Percentiles rank a stretch among this genome's conserved stretches.
Evolutionary conservation across 192 early-diverging fungal species (phyloP).

Genomic region (Rhizophagus prolifer): DNA sequence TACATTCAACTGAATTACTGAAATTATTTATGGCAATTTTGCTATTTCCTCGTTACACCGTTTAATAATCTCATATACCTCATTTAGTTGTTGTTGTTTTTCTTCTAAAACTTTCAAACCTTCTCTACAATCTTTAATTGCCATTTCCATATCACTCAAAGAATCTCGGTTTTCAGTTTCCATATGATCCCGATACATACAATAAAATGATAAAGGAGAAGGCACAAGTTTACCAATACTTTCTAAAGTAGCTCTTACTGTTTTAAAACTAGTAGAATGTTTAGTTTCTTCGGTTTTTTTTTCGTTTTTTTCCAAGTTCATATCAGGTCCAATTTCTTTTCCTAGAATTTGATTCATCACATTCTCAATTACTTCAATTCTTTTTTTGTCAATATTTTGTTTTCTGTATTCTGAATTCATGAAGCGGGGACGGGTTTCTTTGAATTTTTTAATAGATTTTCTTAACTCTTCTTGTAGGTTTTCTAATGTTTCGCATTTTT

Average conservation of each 20-base stretch:
- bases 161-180: neutral
- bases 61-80: neutral
- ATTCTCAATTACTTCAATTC: neutral
- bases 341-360: neutral
- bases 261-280: neutral
- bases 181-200: neutral
- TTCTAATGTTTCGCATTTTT: neutral
- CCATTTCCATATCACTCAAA: slow-evolving; percentile 2
- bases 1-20: too few relatives aligned
- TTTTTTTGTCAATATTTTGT: neutral
- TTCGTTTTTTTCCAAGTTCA: neutral
- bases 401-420: neutral
- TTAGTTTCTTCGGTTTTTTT: neutral
- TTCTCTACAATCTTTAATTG: neutral
- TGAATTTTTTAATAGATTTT: neutral
- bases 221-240: neutral
- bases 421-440: neutral
- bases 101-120: neutral
- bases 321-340: neutral
- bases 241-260: neutral
- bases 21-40: neutral
- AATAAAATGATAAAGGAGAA: slow-evolving; percentile 14
- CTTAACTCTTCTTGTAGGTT: neutral
- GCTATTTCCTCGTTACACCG: neutral
- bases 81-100: neutral